These are phyloP conservation scores for Solanum ossicruentum DNA, from an alignment of 257 asterid genomes.

Conservation along the genomic window DNA sequence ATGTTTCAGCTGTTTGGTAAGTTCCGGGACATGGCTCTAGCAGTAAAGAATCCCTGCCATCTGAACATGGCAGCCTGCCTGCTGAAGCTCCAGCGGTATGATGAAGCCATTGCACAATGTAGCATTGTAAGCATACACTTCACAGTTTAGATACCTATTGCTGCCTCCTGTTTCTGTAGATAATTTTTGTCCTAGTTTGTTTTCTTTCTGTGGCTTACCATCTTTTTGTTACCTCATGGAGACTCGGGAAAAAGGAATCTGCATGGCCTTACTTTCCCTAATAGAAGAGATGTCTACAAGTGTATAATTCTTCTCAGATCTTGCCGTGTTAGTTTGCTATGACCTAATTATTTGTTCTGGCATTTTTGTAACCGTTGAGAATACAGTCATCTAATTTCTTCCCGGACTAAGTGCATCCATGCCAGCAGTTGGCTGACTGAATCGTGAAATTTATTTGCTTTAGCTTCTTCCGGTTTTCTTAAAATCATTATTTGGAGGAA, in stretches of 20 bases:
- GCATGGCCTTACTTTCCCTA: background rate
- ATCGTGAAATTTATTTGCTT: background rate
- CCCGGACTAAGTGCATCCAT: background rate
- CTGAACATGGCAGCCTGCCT: constrained; percentile 90
- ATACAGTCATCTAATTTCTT: background rate
- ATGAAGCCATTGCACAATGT: constrained; percentile 89
- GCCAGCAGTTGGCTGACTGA: background rate
- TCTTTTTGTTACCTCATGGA: background rate
- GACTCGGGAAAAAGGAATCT: background rate
- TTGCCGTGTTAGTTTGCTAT: background rate
- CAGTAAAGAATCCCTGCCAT: constrained; percentile 95
- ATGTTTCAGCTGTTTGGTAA: constrained; percentile 96
- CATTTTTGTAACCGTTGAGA: background rate
- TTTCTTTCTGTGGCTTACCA: background rate
- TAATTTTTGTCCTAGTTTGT: background rate
- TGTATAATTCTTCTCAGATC: background rate
- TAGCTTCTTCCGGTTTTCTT: background rate
- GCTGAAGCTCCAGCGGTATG: constrained; percentile 77
- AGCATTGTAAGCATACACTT: constrained; percentile 49
- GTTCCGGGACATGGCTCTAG: constrained; percentile 93
- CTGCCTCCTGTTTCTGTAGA: background rate
- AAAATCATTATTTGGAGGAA: background rate
- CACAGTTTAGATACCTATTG: background rate
- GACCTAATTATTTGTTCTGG: background rate
- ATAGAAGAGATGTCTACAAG: background rate